These are phyloP conservation scores for Venturia effusa DNA, from an alignment of 2,329 filamentous ascomycete genomes.

Conservation along the genomic window DNA sequence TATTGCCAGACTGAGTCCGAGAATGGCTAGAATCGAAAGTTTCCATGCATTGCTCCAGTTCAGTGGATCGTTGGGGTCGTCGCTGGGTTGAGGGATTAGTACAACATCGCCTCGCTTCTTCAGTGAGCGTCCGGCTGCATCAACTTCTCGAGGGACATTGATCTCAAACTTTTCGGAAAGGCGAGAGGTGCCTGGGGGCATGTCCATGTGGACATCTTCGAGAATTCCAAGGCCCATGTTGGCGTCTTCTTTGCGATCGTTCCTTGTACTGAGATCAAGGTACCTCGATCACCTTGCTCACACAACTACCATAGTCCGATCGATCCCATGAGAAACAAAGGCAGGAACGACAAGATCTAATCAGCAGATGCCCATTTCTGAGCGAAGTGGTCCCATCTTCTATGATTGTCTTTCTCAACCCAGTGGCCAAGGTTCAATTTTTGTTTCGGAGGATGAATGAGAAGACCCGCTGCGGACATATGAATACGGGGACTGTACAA, in stretches of 20 bases:
- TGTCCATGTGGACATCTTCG: constrained; percentile 8
- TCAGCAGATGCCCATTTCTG: no score
- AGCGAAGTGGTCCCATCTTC: no score
- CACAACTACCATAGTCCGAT: no score
- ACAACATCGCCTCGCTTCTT: constrained; percentile 19
- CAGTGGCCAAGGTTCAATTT: no score
- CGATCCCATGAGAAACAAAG: not conserved
- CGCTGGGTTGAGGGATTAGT: constrained; percentile 28
- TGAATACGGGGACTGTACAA: no score
- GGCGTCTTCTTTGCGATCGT: not conserved
- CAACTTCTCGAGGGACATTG: not conserved
- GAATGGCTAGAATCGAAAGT: constrained; percentile 8
- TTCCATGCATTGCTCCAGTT: constrained; percentile 27
- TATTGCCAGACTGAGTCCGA: constrained; percentile 4
- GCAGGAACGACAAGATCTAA: not conserved
- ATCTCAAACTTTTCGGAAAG: not conserved
- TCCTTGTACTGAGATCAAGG: not conserved
- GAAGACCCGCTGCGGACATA: no score
- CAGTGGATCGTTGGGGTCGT: constrained; percentile 36
- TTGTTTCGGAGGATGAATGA: no score
- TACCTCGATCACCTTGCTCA: not conserved
- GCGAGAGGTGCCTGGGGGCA: constrained; percentile 1
- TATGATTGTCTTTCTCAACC: no score
- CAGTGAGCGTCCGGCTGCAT: not conserved
- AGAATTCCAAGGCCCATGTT: constrained; percentile 6